Percentiles rank a stretch among this genome's conserved stretches.
These are phyloP conservation scores for Cymbopogon flexuosus DNA, from an alignment of 202 grass and related monocot species.

Conservation along the genomic window DNA sequence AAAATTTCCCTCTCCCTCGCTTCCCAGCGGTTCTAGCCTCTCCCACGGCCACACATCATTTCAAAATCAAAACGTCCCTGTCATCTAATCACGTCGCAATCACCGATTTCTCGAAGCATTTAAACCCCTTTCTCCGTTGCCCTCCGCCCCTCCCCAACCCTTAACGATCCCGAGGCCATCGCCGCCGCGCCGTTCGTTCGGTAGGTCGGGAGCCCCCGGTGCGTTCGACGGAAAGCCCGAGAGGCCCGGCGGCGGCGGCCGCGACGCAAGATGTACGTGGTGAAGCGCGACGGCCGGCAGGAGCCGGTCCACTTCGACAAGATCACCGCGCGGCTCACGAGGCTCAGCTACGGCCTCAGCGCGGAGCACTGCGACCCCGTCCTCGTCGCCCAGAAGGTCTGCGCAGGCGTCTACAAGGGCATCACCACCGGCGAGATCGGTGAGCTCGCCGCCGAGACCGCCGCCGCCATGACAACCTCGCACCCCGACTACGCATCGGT, in stretches of 20 bases:
- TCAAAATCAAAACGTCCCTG: background rate
- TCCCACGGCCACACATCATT: background rate
- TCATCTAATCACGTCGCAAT: background rate
- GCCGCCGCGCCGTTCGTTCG: background rate
- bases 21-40: background rate
- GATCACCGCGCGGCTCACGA: slow-evolving; percentile 91
- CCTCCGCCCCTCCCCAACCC: background rate
- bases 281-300: slow-evolving; percentile 82
- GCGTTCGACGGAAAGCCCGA: slow-evolving; percentile 21
- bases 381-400: slow-evolving; percentile 91
- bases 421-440: slow-evolving; percentile 86
- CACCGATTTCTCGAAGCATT: background rate
- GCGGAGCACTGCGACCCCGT: slow-evolving; percentile 96
- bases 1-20: slow-evolving; percentile 1
- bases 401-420: slow-evolving; percentile 81
- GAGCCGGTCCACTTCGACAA: slow-evolving; percentile 98
- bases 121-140: background rate
- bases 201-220: background rate
- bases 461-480: slow-evolving; percentile 66
- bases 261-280: slow-evolving; percentile 67
- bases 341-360: slow-evolving; percentile 85
- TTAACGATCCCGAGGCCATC: background rate
- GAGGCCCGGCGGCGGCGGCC: background rate
- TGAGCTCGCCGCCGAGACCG: slow-evolving; percentile 91
- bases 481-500: slow-evolving; percentile 92